Base-by-base conservation (phyloP, 1,284 basidiomycete species). In the Austroboletus sp. region DNA sequence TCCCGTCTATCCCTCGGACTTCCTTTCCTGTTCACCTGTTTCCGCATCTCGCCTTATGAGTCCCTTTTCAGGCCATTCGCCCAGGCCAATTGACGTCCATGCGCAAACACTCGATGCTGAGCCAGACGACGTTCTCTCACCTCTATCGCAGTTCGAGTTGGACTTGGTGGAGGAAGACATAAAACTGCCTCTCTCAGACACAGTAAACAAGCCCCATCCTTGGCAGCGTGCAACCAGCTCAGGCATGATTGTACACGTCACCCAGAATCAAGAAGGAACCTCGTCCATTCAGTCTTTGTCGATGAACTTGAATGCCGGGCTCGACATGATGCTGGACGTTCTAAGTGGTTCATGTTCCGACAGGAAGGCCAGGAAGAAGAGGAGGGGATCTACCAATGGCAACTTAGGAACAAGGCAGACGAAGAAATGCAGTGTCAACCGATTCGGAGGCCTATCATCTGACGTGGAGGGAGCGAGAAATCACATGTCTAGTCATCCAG, bases 161-260 rank as follows among this genome's bases (percentile, higher is more conserved):
- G 61, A 60, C 23, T 42, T 42, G 5, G 47, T 44, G 3, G 53
- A 50, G n/a, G 40, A 30, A 43, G 38, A 23, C 16, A 21, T 16
- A 6, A 60, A 61, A 16, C 15, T 48, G 7, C 59, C 58, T 17
- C 19, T 62, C n/a, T 58, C 60, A 6, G 56, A 62, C 23, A 50
- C 47, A 13, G 48, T 62, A 40, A 60, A 60, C 39, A 56, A 45
- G 40, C 33, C 35, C 41, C 36, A 48, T 29, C 44, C 50, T 21
- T 45, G 40, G 17, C 54, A 47, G 26, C 33, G 19, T 25, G 12
- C n/a, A 10, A 6, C 26, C 5, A 30, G 15, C 40, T 35, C 34
- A n/a, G 13, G 36, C 6, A 23, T 30, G 31, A 32, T 15, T 11
- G 16, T 33, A 19, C 37, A 41, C 6, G 2, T 25, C 3, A 6